Percentiles rank a stretch among this genome's conserved stretches.
These are phyloP conservation scores for Coniophora puteana DNA, from an alignment of 1,284 basidiomycete species.

Conservation along the genomic window DNA sequence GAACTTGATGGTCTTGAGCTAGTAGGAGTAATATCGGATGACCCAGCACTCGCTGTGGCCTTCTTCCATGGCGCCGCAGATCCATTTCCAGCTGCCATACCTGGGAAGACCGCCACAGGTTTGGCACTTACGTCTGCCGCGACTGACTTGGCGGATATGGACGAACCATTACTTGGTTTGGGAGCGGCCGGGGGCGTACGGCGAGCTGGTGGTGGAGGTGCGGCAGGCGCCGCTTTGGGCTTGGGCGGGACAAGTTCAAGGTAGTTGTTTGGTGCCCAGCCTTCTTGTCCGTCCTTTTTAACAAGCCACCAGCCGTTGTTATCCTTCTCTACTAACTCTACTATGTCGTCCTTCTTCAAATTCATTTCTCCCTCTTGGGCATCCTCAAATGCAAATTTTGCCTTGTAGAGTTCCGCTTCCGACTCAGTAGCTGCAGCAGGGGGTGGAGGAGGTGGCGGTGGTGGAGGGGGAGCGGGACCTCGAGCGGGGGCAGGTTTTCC, in stretches of 20 bases:
- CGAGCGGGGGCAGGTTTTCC: conserved; percentile 17
- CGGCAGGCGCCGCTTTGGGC: conserved; percentile 52
- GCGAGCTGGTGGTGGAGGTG: conserved; percentile 68
- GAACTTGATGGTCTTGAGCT: conserved; percentile 54
- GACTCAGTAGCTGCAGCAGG: conserved; percentile 66
- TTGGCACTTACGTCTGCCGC: conserved; percentile 57
- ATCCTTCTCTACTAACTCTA: conserved; percentile 93
- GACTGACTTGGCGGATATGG: conserved; percentile 40
- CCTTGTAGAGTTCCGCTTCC: conserved; percentile 76
- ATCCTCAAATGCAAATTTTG: conserved; percentile 85
- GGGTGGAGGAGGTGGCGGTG: conserved; percentile 51
- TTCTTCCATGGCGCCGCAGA: conserved; percentile 75
- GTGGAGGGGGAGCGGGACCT: conserved; percentile 41
- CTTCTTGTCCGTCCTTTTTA: conserved; percentile 80
- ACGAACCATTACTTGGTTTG: conserved; percentile 22
- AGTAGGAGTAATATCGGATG: conserved; percentile 41
- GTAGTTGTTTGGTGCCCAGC: conserved; percentile 96
- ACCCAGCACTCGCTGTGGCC: conserved; percentile 29
- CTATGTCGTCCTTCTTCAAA: conserved; percentile 86
- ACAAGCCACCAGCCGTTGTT: conserved; percentile 98
- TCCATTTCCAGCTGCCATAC: conserved; percentile 62
- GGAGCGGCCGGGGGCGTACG: conserved; percentile 43
- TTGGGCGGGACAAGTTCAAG: conserved; percentile 74
- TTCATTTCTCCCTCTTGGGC: conserved; percentile 92
- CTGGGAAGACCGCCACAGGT: conserved; percentile 72